phyloP scores from a whole-genome alignment of 2,329 filamentous ascomycete genomes.

The Lecanoromycetidae sp. region DNA sequence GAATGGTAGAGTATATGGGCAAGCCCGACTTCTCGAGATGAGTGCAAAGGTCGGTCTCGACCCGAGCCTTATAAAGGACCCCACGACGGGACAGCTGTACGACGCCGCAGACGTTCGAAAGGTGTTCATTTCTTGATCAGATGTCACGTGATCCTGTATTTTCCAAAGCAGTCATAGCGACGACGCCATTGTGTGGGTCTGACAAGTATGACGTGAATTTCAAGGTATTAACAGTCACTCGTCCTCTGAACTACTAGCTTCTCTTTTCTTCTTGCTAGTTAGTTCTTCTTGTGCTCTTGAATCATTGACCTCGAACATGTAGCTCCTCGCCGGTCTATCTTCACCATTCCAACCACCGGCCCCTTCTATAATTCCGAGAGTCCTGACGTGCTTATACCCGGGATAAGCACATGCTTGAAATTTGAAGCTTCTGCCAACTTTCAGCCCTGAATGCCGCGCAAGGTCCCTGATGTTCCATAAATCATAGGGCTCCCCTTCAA shows the following conservation, averaged over 20 bases:
- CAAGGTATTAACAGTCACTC: constrained; percentile 6
- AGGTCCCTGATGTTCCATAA: constrained; percentile 91
- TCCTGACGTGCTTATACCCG: constrained; percentile 38
- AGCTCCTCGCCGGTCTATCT: constrained; percentile 36
- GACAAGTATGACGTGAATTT: not conserved
- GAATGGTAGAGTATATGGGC: constrained; percentile 75
- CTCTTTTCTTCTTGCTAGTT: constrained; percentile 8
- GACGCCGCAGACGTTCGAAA: constrained; percentile 56
- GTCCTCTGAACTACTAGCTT: constrained; percentile 15
- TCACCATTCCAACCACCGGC: constrained; percentile 34
- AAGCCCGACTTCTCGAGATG: constrained; percentile 59
- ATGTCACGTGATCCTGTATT: not conserved
- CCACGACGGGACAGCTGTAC: constrained; percentile 61
- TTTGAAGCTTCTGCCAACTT: constrained; percentile 35
- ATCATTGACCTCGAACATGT: constrained; percentile 33
- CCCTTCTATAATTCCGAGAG: constrained; percentile 33
- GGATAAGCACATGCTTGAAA: constrained; percentile 38
- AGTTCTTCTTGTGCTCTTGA: constrained; percentile 21
- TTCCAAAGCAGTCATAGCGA: not conserved
- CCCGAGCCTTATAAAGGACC: constrained; percentile 59
- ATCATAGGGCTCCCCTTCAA: constrained; percentile 88
- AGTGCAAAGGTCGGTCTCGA: constrained; percentile 66
- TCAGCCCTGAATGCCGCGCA: constrained; percentile 51
- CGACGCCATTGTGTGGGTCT: not conserved
- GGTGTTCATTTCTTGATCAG: constrained; percentile 68